Evolutionary conservation across 305 asterid species (phyloP).

Genomic region (Coffea humblotiana): DNA sequence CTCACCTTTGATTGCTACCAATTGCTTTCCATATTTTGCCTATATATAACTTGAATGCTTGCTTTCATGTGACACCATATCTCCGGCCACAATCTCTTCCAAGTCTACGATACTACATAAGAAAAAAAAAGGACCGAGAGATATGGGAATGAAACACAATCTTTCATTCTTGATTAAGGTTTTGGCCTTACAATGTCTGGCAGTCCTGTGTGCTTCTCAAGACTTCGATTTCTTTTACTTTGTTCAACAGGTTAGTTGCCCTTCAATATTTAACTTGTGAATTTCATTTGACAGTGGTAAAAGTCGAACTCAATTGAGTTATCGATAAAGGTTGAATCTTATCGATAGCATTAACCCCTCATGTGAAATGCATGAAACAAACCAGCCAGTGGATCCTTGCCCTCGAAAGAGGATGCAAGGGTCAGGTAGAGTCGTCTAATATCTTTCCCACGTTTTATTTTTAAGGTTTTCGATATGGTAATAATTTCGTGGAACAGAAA

Average conservation of each 20-base stretch:
- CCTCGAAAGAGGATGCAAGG: too few relatives aligned
- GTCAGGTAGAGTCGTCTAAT: too few relatives aligned
- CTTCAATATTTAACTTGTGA: neutral
- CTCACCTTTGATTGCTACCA: neutral
- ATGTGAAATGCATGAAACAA: too few relatives aligned
- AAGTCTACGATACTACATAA: neutral
- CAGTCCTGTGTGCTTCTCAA: constrained; percentile 20
- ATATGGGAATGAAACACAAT: constrained; percentile 18
- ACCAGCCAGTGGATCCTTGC: too few relatives aligned
- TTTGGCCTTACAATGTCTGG: constrained; percentile 12
- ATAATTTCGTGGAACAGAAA: too few relatives aligned
- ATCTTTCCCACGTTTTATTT: too few relatives aligned
- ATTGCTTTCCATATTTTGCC: neutral
- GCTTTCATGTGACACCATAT: neutral
- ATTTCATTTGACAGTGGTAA: neutral
- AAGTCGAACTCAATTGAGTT: neutral
- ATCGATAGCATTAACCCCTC: neutral
- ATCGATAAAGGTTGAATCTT: too few relatives aligned
- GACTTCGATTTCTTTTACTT: constrained; percentile 47
- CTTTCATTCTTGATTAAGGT: constrained; percentile 12
- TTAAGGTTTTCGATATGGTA: too few relatives aligned
- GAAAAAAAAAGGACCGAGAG: neutral
- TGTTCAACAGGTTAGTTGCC: constrained; percentile 38
- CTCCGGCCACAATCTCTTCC: neutral
- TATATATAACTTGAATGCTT: neutral